These are phyloP conservation scores for Colletotrichum eremochloae DNA, from an alignment of 2,329 filamentous ascomycete species.

Conservation along the genomic window DNA sequence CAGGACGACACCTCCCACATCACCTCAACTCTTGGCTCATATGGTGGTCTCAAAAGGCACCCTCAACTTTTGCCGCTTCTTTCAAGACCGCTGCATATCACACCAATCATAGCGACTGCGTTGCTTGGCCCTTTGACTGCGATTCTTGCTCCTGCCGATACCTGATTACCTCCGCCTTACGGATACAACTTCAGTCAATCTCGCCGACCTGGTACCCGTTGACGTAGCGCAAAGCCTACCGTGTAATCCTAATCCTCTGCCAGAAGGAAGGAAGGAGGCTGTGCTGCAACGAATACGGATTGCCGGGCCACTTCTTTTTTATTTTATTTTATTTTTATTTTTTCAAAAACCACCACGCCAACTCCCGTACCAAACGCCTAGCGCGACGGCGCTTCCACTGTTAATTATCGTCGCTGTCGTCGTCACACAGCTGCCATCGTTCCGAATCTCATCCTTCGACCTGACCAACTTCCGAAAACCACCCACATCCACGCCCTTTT, in stretches of 20 bases:
- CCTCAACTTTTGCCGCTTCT: constrained; percentile 3
- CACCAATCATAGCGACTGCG: constrained; percentile 40
- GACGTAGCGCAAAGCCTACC: constrained; percentile 39
- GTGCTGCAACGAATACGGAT: constrained; percentile 46
- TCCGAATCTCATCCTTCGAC: constrained; percentile 21
- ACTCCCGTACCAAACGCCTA: constrained; percentile 32
- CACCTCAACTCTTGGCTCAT: constrained; percentile 28
- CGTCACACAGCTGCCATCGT: constrained; percentile 10
- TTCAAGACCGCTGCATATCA: constrained; percentile 28
- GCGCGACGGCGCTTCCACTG: constrained; percentile 25
- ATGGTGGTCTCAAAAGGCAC: constrained; percentile 17
- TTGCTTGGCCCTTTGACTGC: constrained; percentile 32
- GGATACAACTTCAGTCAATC: background rate
- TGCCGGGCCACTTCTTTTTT: constrained; percentile 39
- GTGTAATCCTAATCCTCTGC: constrained; percentile 44
- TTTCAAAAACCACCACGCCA: constrained; percentile 19
- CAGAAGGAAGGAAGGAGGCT: constrained; percentile 49
- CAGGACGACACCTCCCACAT: constrained; percentile 32
- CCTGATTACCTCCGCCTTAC: background rate
- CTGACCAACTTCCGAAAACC: constrained; percentile 28
- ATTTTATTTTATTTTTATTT: background rate
- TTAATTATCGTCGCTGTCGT: constrained; percentile 14
- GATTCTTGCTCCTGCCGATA: constrained; percentile 1
- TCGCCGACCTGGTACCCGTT: constrained; percentile 22
- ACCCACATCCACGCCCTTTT: constrained; percentile 5